phyloP scores from a whole-genome alignment of 495 filamentous ascomycete genomes.

The Parachaetomium inaequale region DNA sequence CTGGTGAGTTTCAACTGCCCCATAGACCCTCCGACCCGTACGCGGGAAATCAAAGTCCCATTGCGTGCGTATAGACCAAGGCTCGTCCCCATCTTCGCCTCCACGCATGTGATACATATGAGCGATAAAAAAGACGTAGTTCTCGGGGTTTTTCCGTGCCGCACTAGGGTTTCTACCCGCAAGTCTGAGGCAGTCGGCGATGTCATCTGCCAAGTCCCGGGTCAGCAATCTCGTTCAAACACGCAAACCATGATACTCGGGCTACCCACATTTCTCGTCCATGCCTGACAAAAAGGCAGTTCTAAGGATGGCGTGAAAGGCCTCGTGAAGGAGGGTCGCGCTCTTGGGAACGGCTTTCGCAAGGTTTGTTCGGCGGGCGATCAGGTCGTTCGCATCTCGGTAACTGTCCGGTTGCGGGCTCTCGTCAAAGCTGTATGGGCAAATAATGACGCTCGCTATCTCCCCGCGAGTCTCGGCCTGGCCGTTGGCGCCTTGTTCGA shows the following conservation, averaged over 20 bases:
- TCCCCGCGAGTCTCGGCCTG: too few relatives aligned
- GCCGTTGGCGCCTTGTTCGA: too few relatives aligned
- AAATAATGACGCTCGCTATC: not conserved
- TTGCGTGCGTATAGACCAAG: too few relatives aligned
- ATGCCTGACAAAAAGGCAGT: too few relatives aligned
- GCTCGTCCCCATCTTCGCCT: not conserved
- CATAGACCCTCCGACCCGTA: too few relatives aligned
- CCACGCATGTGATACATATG: not conserved
- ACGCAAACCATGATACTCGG: too few relatives aligned
- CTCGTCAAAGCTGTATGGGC: not conserved
- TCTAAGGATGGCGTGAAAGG: not conserved
- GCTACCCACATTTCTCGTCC: too few relatives aligned
- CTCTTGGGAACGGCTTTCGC: not conserved
- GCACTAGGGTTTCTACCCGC: not conserved
- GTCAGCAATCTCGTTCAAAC: too few relatives aligned
- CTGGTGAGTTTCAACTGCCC: too few relatives aligned
- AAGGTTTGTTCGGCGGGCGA: not conserved
- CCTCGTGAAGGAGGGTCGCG: not conserved
- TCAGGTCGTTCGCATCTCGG: not conserved
- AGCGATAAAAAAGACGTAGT: not conserved
- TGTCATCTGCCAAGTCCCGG: too few relatives aligned
- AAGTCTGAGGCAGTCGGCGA: not conserved
- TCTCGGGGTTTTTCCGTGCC: not conserved
- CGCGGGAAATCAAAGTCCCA: too few relatives aligned
- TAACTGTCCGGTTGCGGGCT: not conserved